phyloP scores from a whole-genome alignment of 176 grass and related monocot species.

The Calamus simplicifolius region DNA sequence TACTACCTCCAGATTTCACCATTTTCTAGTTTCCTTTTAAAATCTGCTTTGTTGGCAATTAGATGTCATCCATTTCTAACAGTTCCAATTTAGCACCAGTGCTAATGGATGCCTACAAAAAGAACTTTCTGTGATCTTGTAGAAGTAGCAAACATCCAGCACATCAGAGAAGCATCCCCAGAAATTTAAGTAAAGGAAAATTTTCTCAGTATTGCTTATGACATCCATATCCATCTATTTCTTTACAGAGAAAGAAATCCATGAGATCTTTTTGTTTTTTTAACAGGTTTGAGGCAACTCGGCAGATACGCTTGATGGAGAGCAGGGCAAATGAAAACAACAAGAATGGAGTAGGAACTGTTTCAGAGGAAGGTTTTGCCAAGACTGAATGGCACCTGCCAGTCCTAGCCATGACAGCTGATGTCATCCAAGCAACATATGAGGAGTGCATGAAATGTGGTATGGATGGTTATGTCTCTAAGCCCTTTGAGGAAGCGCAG shows the following conservation, averaged over 20 bases:
- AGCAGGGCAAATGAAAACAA: slow-evolving; percentile 37
- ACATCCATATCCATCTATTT: background rate
- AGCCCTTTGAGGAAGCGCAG: slow-evolving; percentile 93
- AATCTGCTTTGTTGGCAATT: too few relatives aligned
- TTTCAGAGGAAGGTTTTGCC: slow-evolving; percentile 9
- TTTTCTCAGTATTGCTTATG: background rate
- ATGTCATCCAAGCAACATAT: slow-evolving; percentile 86
- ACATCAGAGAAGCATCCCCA: too few relatives aligned
- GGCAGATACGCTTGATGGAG: slow-evolving; percentile 69
- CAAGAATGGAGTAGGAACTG: slow-evolving; percentile 6
- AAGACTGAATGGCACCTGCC: slow-evolving; percentile 46
- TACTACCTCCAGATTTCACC: too few relatives aligned
- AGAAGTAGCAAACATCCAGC: too few relatives aligned
- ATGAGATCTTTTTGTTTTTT: background rate
- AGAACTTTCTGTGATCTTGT: too few relatives aligned
- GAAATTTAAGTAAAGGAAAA: too few relatives aligned
- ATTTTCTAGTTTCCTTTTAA: too few relatives aligned
- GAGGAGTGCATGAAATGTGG: slow-evolving; percentile 81
- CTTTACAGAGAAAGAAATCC: background rate
- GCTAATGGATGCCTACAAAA: too few relatives aligned
- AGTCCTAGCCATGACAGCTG: slow-evolving; percentile 88
- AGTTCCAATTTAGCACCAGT: too few relatives aligned
- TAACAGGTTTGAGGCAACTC: slow-evolving; percentile 75
- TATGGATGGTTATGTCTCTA: slow-evolving; percentile 96
- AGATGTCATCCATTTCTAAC: too few relatives aligned